Evolutionary conservation across 345 rosid genomes (phyloP).

Genomic region (Mallotus nudiflorus): DNA sequence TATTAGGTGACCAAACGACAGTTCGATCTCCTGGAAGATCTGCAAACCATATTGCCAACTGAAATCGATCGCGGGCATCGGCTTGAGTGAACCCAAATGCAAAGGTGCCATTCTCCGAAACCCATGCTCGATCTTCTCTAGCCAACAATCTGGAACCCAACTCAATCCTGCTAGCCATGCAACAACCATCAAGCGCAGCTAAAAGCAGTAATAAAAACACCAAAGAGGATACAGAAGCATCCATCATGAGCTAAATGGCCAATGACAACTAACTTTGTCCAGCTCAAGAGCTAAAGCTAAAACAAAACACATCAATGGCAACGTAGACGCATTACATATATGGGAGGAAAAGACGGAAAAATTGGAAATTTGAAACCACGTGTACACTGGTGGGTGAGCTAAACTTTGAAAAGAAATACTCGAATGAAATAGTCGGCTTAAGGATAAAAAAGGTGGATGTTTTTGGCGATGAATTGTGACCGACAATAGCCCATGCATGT

Average conservation of each 20-base stretch:
- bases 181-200: conserved; percentile 13
- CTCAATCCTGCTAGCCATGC: conserved; percentile 43
- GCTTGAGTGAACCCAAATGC: conserved; percentile 67
- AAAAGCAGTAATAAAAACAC: conserved; percentile 20
- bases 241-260: conserved; percentile 14
- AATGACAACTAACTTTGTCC: not conserved
- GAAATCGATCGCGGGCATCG: conserved; percentile 36
- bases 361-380: conserved; percentile 27
- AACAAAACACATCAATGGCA: conserved; percentile 3
- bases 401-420: conserved; percentile 48
- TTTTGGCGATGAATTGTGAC: not conserved
- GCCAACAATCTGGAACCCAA: conserved; percentile 68
- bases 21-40: conserved; percentile 79
- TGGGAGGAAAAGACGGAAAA: conserved; percentile 1
- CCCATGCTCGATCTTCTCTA: conserved; percentile 46
- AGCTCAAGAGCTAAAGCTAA: conserved; percentile 14
- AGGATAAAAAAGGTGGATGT: conserved; percentile 5
- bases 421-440: conserved; percentile 44
- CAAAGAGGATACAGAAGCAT: conserved; percentile 21
- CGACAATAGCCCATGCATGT: not conserved
- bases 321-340: not conserved
- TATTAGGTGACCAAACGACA: conserved; percentile 77
- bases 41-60: conserved; percentile 68
- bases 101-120: conserved; percentile 71
- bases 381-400: conserved; percentile 64